A percentile compares a stretch with the other conserved stretches of the same genome.
Conservation (phyloP, 148 eudicot genomes). For the Fagopyrum tataricum region DNA sequence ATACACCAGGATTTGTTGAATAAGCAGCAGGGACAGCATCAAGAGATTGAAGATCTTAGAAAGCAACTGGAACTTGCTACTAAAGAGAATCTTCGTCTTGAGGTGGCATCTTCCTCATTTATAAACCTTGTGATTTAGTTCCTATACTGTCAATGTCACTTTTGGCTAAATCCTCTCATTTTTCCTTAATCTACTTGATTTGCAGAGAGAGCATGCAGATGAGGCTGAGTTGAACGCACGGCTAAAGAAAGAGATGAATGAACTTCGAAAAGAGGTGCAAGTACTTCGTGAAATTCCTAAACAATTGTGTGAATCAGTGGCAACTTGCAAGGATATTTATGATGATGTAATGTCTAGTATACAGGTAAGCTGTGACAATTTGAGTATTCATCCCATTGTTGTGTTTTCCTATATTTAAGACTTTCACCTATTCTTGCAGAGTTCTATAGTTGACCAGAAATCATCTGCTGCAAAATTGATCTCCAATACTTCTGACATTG, state of each 20-base stretch:
- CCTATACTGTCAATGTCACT: background rate
- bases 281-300: constrained; percentile 48
- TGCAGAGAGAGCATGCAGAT: constrained; percentile 52
- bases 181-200: constrained; percentile 3
- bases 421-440: constrained; percentile 29
- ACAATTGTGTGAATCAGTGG: constrained; percentile 47
- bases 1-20: constrained; percentile 38
- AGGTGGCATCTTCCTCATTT: constrained; percentile 35
- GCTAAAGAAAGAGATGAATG: constrained; percentile 39
- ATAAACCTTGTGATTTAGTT: background rate
- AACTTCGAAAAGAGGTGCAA: constrained; percentile 58
- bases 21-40: constrained; percentile 25
- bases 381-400: background rate
- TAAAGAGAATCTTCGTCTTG: constrained; percentile 59
- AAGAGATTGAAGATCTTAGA: constrained; percentile 54
- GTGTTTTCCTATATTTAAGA: background rate
- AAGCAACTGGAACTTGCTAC: constrained; percentile 46
- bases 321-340: constrained; percentile 51
- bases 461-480: constrained; percentile 53
- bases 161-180: background rate
- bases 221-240: constrained; percentile 43
- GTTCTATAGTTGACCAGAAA: constrained; percentile 50
- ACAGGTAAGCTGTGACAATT: constrained; percentile 39
- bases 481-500: constrained; percentile 56
- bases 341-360: constrained; percentile 49